A percentile compares a stretch with the other conserved stretches of the same genome.
Conservation (phyloP, 108 stramenopile genomes). For the Chaetoceros muelleri region DNA sequence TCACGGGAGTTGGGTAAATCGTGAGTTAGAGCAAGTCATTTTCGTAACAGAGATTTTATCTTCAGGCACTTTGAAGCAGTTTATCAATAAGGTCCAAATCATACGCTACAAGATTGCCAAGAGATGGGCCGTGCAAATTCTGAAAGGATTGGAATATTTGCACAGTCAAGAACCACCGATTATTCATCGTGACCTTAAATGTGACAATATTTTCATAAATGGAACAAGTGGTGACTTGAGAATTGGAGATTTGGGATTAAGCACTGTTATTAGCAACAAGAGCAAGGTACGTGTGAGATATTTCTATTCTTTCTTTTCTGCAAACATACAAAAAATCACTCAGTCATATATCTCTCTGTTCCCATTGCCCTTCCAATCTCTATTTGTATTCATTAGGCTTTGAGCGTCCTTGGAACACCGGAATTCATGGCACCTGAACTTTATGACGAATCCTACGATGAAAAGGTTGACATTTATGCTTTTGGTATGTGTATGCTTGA, state of each 20-base stretch:
- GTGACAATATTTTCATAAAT: conserved; percentile 97
- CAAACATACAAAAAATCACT: background rate
- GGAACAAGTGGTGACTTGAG: conserved; percentile 93
- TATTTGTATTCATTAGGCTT: conserved; percentile 27
- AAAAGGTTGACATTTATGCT: conserved; percentile 98
- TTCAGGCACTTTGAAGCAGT: conserved; percentile 85
- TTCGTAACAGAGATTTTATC: conserved; percentile 96
- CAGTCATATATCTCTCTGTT: background rate
- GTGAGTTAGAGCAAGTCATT: conserved; percentile 83
- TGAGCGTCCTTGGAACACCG: conserved; percentile 93
- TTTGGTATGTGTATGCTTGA: conserved; percentile 98
- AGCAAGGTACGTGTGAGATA: conserved; percentile 25
- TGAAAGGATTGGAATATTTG: conserved; percentile 91
- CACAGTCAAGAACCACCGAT: conserved; percentile 96
- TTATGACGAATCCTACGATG: conserved; percentile 93
- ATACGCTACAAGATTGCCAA: conserved; percentile 95
- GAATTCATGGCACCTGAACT: conserved; percentile 99
- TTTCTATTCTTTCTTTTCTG: background rate
- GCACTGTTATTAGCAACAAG: conserved; percentile 81
- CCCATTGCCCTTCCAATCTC: background rate
- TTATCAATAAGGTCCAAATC: conserved; percentile 92
- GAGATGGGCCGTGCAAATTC: conserved; percentile 92
- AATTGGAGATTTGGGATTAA: conserved; percentile 95
- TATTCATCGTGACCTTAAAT: conserved; percentile 97
- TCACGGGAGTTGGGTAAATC: conserved; percentile 94